Conservation (phyloP, 257 asterid genomes). For the Plantago ovata region DNA sequence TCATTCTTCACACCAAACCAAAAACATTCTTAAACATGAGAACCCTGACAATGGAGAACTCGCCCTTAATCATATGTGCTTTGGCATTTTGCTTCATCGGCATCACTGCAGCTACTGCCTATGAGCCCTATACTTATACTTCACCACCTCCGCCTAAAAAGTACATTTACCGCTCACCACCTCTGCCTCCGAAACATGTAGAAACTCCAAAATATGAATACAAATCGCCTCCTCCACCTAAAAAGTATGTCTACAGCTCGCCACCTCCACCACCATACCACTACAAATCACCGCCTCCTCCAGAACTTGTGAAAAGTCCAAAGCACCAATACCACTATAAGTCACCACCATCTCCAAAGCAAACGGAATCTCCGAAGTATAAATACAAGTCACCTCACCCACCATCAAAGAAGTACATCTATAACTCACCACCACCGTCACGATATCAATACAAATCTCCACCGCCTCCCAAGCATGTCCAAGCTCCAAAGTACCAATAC, state of each 20-base stretch:
- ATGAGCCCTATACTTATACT: too few species aligned
- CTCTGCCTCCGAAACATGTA: neutral
- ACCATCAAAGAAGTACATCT: neutral
- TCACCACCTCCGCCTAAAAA: conserved; percentile 4
- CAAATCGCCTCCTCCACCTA: conserved; percentile 1
- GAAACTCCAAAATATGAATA: neutral
- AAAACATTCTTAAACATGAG: too few species aligned
- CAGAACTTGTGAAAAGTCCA: neutral
- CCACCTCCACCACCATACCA: conserved; percentile 12
- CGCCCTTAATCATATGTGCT: too few species aligned
- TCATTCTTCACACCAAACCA: too few species aligned
- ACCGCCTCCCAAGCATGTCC: neutral
- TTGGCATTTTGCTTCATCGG: too few species aligned
- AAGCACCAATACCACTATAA: neutral
- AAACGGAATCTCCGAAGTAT: neutral
- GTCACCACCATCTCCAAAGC: conserved; percentile 1
- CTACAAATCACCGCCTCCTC: conserved; percentile 1
- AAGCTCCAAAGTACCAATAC: neutral
- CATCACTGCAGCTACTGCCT: too few species aligned
- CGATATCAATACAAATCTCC: conserved; percentile 1
- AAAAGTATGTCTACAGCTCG: neutral
- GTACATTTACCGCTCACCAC: conserved; percentile 1
- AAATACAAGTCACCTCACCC: neutral
- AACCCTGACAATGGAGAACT: too few species aligned
- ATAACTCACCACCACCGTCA: neutral